Base-by-base conservation (phyloP, 2,329 filamentous ascomycete species). In the Arachnomyces sp. region DNA sequence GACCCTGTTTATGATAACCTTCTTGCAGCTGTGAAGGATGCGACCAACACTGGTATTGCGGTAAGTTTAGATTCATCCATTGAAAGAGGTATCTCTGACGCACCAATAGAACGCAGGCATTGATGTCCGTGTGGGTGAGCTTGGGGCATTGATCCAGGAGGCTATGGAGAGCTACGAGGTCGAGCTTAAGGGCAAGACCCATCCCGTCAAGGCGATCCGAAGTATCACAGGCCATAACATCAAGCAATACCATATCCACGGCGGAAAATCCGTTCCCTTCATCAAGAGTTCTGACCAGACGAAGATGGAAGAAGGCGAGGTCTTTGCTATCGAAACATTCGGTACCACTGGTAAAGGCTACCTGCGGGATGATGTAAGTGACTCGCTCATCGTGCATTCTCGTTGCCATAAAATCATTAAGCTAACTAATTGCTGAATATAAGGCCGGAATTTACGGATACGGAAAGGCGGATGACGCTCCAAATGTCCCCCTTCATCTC, bases 1-100 rank as follows among this genome's bases (percentile, higher is more conserved):
- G 81, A 89, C 53, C 77, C 75, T 16, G 74, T 73, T 48, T 89
- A 86, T 60, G 82, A 89, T 60, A 81, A 81, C 54, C 70, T 90
- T 18, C 73, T 90, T 28, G 71, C 74, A 33, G 80, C 84, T 3
- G 84, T 88, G 43, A 79, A 78, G 62, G 83, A 77, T 42, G 82
- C 84, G 11, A 89, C 84, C 42, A 84, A 88, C 63, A 67, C 68
- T 36, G 72, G 66, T 7, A 50, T 74, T 43, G 64, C 56, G 59
- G 66, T 67, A 52, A 42, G 39, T 17, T 8, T 6, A 12, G 9
- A 3, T 32, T 25, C 31, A 3, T 11, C 13, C 11, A 15, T 18
- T 14, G 25, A 28, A 9, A n/a, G 31, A 42, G 46, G 31, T 53
- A 42, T 34, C 16, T 34, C 16, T 38, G 7, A 42, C 13, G 20